Percentiles rank a stretch among this genome's conserved stretches.
phyloP scores from a whole-genome alignment of 2,329 filamentous ascomycete genomes.

The Aspergillus chevalieri region DNA sequence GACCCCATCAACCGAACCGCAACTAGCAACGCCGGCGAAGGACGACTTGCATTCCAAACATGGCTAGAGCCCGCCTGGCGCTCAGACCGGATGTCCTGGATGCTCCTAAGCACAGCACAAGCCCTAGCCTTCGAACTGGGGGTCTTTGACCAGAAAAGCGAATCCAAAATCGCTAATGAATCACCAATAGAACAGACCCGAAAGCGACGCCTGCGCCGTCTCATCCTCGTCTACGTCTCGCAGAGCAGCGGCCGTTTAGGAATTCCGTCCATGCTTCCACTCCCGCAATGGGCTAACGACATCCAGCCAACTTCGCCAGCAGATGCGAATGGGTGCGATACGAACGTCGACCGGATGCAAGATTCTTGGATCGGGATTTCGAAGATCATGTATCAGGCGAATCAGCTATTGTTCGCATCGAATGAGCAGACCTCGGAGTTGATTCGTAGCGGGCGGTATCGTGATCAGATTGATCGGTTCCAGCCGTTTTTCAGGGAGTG shows the following conservation, averaged over 20 bases:
- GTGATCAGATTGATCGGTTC: constrained; percentile 72
- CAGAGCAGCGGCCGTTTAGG: constrained; percentile 90
- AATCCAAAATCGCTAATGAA: constrained; percentile 54
- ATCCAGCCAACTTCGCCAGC: constrained; percentile 26
- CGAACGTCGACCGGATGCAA: constrained; percentile 52
- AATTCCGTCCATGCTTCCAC: constrained; percentile 86
- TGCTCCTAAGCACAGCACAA: constrained; percentile 86
- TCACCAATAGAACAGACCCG: constrained; percentile 60
- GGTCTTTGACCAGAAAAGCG: constrained; percentile 86
- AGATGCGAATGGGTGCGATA: constrained; percentile 25
- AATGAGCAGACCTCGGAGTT: constrained; percentile 82
- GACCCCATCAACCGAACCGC: constrained; percentile 38
- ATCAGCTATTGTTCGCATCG: constrained; percentile 80
- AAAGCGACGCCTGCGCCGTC: constrained; percentile 73
- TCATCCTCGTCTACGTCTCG: constrained; percentile 85
- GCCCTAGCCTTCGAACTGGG: constrained; percentile 88
- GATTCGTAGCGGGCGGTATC: constrained; percentile 80
- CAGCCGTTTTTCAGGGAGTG: constrained; percentile 72
- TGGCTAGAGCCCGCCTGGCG: constrained; percentile 97
- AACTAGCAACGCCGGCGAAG: constrained; percentile 61
- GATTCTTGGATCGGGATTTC: constrained; percentile 94
- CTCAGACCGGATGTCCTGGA: constrained; percentile 95
- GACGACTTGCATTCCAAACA: constrained; percentile 74
- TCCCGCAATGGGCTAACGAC: constrained; percentile 38
- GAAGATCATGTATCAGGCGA: constrained; percentile 84